Conservation (phyloP, 2,329 filamentous ascomycete species). For the Trichoderma cornu-damae region DNA sequence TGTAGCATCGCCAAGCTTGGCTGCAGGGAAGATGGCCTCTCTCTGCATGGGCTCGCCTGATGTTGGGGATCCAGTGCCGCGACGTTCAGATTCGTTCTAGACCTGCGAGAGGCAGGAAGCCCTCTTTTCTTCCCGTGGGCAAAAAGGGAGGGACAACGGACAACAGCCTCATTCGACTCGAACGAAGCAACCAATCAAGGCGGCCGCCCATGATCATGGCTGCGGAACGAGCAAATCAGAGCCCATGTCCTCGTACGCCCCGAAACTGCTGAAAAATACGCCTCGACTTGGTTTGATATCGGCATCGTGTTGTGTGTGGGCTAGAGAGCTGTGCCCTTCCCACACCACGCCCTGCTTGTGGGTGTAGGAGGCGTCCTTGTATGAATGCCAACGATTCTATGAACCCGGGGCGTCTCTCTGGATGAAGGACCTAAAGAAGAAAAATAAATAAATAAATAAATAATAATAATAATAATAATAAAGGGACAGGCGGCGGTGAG, state of each 20-base stretch:
- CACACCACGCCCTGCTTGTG: not conserved
- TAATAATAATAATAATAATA: no score
- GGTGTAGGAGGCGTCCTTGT: not conserved
- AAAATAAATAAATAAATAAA: not conserved
- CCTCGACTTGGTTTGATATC: slow-evolving; percentile 1
- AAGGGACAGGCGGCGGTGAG: not conserved
- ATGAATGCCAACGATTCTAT: not conserved
- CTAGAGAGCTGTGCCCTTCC: not conserved
- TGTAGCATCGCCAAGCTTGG: not conserved
- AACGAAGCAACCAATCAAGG: not conserved
- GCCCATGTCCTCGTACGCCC: not conserved
- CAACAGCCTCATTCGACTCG: not conserved
- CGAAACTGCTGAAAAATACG: not conserved
- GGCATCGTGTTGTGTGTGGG: not conserved
- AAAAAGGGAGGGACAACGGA: not conserved
- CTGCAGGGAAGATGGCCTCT: not conserved
- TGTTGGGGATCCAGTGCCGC: slow-evolving; percentile 2
- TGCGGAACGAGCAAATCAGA: not conserved
- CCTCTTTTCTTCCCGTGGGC: not conserved
- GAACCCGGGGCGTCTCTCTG: not conserved
- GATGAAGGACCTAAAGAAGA: not conserved
- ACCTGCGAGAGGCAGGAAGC: not conserved
- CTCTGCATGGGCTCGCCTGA: slow-evolving; percentile 2
- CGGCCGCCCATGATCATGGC: not conserved
- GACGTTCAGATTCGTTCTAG: not conserved